Conservation (phyloP, 2,329 filamentous ascomycete genomes). For the Pestalotiopsis sp. region DNA sequence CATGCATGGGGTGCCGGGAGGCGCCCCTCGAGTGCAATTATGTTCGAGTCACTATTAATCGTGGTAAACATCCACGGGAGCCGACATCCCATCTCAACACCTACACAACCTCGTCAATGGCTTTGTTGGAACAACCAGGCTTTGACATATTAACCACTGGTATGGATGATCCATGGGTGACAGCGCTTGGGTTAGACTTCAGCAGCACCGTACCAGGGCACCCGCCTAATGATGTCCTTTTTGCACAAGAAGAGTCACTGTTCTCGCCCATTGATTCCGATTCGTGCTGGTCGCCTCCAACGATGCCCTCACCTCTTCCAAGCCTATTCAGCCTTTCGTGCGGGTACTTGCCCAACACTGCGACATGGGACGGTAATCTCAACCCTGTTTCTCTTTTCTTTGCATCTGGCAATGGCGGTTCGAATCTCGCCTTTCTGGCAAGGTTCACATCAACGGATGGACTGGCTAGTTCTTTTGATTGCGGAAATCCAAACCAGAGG, state of each 20-base stretch:
- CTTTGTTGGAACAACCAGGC: not conserved
- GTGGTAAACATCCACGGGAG: not conserved
- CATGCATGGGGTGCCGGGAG: not conserved
- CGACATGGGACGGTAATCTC: not conserved
- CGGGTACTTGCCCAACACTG: not conserved
- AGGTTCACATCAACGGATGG: not conserved
- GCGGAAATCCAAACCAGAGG: not conserved
- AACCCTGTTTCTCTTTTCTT: not conserved
- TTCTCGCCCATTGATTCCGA: not conserved
- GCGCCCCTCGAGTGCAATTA: not conserved
- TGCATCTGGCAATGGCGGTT: not conserved
- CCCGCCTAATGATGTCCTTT: not conserved
- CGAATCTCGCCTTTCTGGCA: not conserved
- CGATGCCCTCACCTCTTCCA: not conserved
- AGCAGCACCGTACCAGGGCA: not conserved
- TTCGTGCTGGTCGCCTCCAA: not conserved
- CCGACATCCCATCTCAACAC: not conserved
- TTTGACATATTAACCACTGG: not conserved
- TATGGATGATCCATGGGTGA: not conserved
- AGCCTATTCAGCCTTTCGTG: not conserved
- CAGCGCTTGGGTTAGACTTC: not conserved
- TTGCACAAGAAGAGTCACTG: not conserved
- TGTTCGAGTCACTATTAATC: not conserved
- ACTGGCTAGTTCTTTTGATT: constrained; percentile 6
- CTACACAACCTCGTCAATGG: not conserved